A percentile compares a stretch with the other conserved stretches of the same genome.
These are phyloP conservation scores for Chrysoporthe puriensis DNA, from an alignment of 2,329 filamentous ascomycete species.

Conservation along the genomic window DNA sequence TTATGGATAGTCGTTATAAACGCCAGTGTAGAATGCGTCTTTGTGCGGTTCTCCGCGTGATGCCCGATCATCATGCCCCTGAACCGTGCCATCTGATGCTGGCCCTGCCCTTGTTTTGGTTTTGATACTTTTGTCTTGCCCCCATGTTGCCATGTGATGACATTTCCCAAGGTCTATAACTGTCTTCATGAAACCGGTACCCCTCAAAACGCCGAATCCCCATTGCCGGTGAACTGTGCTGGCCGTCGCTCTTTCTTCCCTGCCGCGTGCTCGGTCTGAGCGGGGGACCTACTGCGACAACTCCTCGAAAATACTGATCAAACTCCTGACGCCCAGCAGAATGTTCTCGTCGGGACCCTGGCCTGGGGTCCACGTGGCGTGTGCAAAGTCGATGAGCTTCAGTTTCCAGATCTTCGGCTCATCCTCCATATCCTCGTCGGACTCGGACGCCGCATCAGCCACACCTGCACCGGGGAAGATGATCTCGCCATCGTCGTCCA, in stretches of 20 bases:
- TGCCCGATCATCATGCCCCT: slow-evolving; percentile 28
- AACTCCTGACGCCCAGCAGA: slow-evolving; percentile 72
- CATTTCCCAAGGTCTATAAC: slow-evolving; percentile 21
- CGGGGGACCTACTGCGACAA: slow-evolving; percentile 47
- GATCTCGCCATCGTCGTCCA: slow-evolving; percentile 48
- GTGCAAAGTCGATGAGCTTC: slow-evolving; percentile 96
- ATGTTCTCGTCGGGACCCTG: slow-evolving; percentile 85
- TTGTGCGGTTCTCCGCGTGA: slow-evolving; percentile 15
- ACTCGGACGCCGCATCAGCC: slow-evolving; percentile 46
- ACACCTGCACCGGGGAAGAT: slow-evolving; percentile 31
- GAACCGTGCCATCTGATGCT: slow-evolving; percentile 17
- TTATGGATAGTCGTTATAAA: slow-evolving; percentile 25
- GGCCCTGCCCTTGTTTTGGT: background rate
- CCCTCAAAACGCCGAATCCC: slow-evolving; percentile 11
- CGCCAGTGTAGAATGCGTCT: slow-evolving; percentile 20
- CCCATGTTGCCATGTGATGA: slow-evolving; percentile 22
- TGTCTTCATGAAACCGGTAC: slow-evolving; percentile 14
- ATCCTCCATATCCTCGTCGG: slow-evolving; percentile 59
- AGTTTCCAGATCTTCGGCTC: slow-evolving; percentile 73
- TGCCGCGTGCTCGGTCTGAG: slow-evolving; percentile 3
- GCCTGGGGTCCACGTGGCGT: slow-evolving; percentile 82
- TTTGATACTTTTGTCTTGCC: slow-evolving; percentile 26
- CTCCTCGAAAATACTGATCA: slow-evolving; percentile 72
- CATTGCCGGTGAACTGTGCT: slow-evolving; percentile 2
- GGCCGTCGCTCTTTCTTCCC: slow-evolving; percentile 17